These are phyloP conservation scores for Sugiyamaella valdiviana DNA, from an alignment of 805 yeast species.

Conservation along the genomic window DNA sequence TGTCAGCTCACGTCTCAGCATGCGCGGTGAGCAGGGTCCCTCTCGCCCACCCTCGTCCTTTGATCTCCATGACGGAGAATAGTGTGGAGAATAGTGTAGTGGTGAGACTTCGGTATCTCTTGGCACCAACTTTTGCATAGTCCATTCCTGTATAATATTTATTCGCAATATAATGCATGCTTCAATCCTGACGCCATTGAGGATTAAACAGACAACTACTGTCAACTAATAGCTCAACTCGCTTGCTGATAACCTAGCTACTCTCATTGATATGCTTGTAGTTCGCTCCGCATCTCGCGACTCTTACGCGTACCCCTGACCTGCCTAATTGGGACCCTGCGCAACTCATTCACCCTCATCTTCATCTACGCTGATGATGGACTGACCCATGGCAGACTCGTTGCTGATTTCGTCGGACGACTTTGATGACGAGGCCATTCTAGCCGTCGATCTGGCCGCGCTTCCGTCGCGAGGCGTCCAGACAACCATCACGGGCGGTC, in stretches of 20 bases:
- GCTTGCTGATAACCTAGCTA: neutral
- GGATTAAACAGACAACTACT: no score
- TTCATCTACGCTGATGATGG: neutral
- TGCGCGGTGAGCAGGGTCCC: conserved; percentile 6
- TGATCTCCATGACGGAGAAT: conserved; percentile 4
- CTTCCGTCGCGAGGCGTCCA: neutral
- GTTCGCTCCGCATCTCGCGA: neutral
- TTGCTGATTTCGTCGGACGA: neutral
- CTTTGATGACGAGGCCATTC: neutral
- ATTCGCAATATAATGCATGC: no score
- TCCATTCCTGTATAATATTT: no score
- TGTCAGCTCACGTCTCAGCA: conserved; percentile 16
- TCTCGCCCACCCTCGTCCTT: conserved; percentile 9
- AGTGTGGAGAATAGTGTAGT: neutral
- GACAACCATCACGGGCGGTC: neutral
- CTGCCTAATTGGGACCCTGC: neutral
- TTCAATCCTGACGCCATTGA: no score
- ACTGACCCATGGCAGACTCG: neutral
- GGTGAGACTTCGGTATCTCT: no score
- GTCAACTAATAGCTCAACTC: no score
- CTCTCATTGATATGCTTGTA: neutral
- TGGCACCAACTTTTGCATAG: no score
- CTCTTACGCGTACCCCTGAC: neutral
- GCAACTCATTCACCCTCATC: neutral
- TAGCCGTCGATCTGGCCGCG: neutral